These are phyloP conservation scores for Pythium graminicola DNA, from an alignment of 352 stramenopile genomes.

Conservation along the genomic window DNA sequence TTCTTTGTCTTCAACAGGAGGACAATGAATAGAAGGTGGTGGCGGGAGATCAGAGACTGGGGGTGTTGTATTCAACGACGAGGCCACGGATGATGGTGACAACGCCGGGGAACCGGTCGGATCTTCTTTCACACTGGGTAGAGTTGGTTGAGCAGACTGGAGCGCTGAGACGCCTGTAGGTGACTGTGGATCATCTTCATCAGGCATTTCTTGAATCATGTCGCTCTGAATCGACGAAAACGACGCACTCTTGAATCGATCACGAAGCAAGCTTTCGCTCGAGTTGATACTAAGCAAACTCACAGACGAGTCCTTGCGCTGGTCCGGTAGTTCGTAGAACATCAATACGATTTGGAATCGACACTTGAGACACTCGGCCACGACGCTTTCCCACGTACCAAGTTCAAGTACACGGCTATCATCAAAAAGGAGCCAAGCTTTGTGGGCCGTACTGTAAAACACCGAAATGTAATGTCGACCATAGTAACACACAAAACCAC, in stretches of 20 bases:
- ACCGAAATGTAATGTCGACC: slow-evolving; percentile 75
- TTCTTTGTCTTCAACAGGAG: slow-evolving; percentile 1
- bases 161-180: slow-evolving; percentile 29
- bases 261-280: slow-evolving; percentile 17
- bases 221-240: slow-evolving; percentile 48
- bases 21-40: too few species aligned
- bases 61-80: neutral
- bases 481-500: slow-evolving; percentile 83
- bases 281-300: slow-evolving; percentile 39
- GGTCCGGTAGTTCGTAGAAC: slow-evolving; percentile 80
- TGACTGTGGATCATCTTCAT: slow-evolving; percentile 33
- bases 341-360: slow-evolving; percentile 79
- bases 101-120: slow-evolving; percentile 6
- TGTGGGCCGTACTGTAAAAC: slow-evolving; percentile 82
- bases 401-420: slow-evolving; percentile 75
- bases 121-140: slow-evolving; percentile 21
- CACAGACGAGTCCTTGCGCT: slow-evolving; percentile 77
- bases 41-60: slow-evolving; percentile 6
- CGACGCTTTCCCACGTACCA: slow-evolving; percentile 68
- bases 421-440: slow-evolving; percentile 84
- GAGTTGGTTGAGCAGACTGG: slow-evolving; percentile 9
- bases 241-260: slow-evolving; percentile 52
- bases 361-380: slow-evolving; percentile 65
- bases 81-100: slow-evolving; percentile 7
- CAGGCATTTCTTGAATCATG: slow-evolving; percentile 46